Conservation (phyloP, 202 grass and related monocot species). For the Saccharum hybrid region DNA sequence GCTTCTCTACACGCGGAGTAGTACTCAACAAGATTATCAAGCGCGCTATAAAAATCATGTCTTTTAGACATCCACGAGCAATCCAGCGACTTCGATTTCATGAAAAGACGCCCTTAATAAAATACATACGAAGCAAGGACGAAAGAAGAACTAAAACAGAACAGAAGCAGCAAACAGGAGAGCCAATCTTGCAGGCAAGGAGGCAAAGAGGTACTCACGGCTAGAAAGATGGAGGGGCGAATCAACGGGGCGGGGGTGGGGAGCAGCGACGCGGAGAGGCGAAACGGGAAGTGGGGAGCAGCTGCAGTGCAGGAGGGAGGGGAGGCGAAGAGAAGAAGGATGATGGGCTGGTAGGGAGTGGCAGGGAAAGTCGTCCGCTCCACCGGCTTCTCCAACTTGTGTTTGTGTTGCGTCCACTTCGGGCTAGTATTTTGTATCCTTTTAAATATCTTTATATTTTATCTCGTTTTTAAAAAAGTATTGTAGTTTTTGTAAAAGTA, state of each 20-base stretch:
- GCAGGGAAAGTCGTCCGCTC: constrained; percentile 22
- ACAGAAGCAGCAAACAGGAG: neutral
- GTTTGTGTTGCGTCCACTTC: neutral
- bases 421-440: neutral
- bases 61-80: neutral
- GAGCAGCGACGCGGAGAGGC: constrained; percentile 11
- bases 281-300: constrained; percentile 19
- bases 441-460: too few relatives aligned
- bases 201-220: constrained; percentile 35
- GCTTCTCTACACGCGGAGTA: neutral
- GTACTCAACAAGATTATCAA: neutral
- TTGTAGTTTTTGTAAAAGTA: too few relatives aligned
- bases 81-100: constrained; percentile 3
- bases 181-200: constrained; percentile 6
- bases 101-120: neutral
- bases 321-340: neutral
- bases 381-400: constrained; percentile 4
- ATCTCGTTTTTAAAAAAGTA: too few relatives aligned
- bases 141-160: neutral
- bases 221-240: constrained; percentile 1
- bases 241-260: too few relatives aligned
- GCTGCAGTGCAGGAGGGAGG: neutral
- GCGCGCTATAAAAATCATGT: neutral
- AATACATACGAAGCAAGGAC: neutral
- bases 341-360: constrained; percentile 40